These are phyloP conservation scores for Exophiala dermatitidis DNA, from an alignment of 2,329 filamentous ascomycete genomes.

Conservation along the genomic window DNA sequence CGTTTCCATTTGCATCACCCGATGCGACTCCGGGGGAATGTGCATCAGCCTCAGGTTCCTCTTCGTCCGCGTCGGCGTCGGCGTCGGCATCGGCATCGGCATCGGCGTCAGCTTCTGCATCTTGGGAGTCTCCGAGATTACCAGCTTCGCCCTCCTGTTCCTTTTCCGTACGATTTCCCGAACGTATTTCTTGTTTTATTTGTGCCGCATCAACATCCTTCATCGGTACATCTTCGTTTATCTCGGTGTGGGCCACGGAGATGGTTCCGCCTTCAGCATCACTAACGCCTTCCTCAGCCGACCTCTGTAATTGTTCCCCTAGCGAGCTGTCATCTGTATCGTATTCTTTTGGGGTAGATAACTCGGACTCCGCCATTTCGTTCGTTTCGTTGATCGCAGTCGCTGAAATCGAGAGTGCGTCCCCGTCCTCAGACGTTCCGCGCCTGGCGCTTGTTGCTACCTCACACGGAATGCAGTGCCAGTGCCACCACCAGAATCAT, in stretches of 20 bases:
- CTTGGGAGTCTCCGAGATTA: conserved; percentile 22
- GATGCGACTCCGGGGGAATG: conserved; percentile 6
- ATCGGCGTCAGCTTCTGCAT: conserved; percentile 39
- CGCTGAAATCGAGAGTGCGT: neutral
- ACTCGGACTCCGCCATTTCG: neutral
- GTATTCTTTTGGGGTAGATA: conserved; percentile 1
- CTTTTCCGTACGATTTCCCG: conserved; percentile 20
- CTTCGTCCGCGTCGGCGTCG: conserved; percentile 4
- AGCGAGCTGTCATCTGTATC: conserved; percentile 18
- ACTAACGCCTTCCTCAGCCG: conserved; percentile 16
- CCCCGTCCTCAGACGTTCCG: neutral
- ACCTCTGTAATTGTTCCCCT: conserved; percentile 21
- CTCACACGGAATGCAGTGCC: too few relatives aligned
- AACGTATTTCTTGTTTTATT: conserved; percentile 4
- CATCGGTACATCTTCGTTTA: conserved; percentile 13
- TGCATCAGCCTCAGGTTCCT: conserved; percentile 2
- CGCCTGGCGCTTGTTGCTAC: too few relatives aligned
- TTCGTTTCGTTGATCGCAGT: neutral
- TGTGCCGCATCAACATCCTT: conserved; percentile 11
- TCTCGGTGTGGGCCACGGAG: neutral
- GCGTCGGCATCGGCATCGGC: conserved; percentile 15
- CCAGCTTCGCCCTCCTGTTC: conserved; percentile 29
- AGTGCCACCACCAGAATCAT: too few relatives aligned
- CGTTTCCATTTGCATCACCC: neutral
- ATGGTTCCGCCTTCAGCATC: conserved; percentile 7